Evolutionary conservation across 257 asterid species (phyloP), one percentile per base, ranked within the genome.

Genomic region (Schizonepeta tenuifolia): DNA sequence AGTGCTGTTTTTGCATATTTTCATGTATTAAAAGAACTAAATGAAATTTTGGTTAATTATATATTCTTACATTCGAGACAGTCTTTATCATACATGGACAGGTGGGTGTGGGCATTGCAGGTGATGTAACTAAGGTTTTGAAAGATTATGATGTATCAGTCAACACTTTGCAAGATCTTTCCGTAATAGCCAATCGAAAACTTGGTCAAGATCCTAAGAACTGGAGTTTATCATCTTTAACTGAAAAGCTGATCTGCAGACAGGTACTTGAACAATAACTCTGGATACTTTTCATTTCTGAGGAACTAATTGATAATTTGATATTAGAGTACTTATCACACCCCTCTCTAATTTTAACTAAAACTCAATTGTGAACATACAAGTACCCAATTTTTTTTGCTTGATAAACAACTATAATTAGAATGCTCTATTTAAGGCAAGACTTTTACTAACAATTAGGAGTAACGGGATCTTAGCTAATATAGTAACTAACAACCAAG

Each of bases 71-170:
- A 67, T 46, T 22, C 53, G 56, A 24, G 35, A 62, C 59, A 38
- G 13, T 65, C 33, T 75, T 73, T 43, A 36, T 53, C 18, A 22
- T 80, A 67, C 69, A 33, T 78, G 67, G 21, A 9, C 78, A 91
- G 98, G 98, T 94, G 84, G 98, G 98, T 51, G 86, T 81, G 62
- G 67, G 85, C 81, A 88, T 94, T 69, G 89, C 87, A 38, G 75
- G 65, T 61, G 98, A 94, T 77, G 96, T 90, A 43, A 31, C 53
- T 63, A 94, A 88, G 74, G 65, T 94, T 49, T 74, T 44, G 62
- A 73, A 17, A 61, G 98, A 94, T 82, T 76, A 89, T 76, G 84
- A 82, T 78, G 86, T 88, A 55, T 75, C 87, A 46, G 73, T 94
- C 33, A 83, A 81, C 70, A 50, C 61, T 57, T 85, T 86, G 82